Percentiles rank a stretch among this genome's conserved stretches.
Conservation (phyloP, 305 asterid species). For the Caryopteris hybrid region DNA sequence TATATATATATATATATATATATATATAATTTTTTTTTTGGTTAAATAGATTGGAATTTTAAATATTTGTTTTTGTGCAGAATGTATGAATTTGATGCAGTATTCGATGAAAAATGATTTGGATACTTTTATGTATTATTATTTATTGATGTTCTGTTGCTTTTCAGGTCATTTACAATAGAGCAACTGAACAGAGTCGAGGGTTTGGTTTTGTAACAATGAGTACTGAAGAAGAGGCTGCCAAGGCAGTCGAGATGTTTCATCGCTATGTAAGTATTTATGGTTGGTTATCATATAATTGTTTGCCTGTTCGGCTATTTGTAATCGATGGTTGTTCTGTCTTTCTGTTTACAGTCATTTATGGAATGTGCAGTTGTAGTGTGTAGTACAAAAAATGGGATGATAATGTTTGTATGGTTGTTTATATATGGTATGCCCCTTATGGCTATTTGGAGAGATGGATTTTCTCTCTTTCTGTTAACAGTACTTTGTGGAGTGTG, state of each 20-base stretch:
- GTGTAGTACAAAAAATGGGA: neutral
- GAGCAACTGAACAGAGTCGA: constrained; percentile 73
- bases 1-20: too few relatives aligned
- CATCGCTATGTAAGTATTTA: constrained; percentile 59
- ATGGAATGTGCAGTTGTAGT: neutral
- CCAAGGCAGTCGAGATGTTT: constrained; percentile 72
- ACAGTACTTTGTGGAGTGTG: neutral
- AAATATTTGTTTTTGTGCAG: neutral
- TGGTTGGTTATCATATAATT: neutral
- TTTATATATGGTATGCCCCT: neutral
- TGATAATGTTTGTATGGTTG: neutral
- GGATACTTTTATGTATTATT: neutral
- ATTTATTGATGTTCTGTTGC: too few relatives aligned
- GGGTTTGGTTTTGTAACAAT: constrained; percentile 96
- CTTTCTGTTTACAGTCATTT: neutral
- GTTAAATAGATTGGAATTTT: neutral
- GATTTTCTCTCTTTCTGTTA: neutral
- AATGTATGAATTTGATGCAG: neutral
- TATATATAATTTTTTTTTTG: too few relatives aligned
- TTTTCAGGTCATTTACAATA: constrained; percentile 71
- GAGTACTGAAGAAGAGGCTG: constrained; percentile 86
- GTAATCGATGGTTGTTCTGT: neutral
- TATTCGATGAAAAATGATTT: neutral
- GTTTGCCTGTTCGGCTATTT: neutral
- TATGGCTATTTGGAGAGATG: neutral